Evolutionary conservation across 805 yeast species (phyloP), one percentile per base, ranked within the genome.

Genomic region (Saccharomycopsis selenospora): DNA sequence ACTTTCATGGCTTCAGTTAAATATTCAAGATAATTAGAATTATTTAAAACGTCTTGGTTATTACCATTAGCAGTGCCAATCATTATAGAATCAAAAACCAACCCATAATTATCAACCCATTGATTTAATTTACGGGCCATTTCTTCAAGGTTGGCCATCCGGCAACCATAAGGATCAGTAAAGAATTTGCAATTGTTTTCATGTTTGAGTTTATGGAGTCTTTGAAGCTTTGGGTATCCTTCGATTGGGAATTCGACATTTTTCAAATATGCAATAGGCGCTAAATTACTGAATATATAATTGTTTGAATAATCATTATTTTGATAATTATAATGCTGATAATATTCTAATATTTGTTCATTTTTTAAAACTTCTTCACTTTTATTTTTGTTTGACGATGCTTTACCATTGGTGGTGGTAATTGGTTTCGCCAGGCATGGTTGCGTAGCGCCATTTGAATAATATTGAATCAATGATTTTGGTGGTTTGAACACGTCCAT

Each of bases 21-120:
- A 14, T 33, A 10, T 7, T 33, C 38, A 10, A 33, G 7, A 33
- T 33, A 17, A 20, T 14, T 33, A 14, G 38, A 7, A 20, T 33
- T 33, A 20, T 33, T 33, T 5, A 33, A 20, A 10, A 14, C n/a
- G 33, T 28, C 17, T 33, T 7, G n/a, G 7, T 20, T 20, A 10
- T 20, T 33, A 4, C n/a, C 18, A 20, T 14, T 33, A 5, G 38
- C 17, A 2, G 93, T 91, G 1, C 95, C 95, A 47, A 90, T 79
- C 95, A 91, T 87, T 11, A 91, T 84, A 8, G 88, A 95, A 61
- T 90, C 96, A 63, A 90, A 91, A 51, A 76, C 77, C 33, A 85
- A 59, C 5, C 74, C 71, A 49, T 79, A 77, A 17, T 68, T 67
- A 14, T 66, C 62, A 27, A 79, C 76, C 95, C 95, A 85, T 18